A percentile compares a stretch with the other conserved stretches of the same genome.
Evolutionary conservation across 2,329 filamentous ascomycete genomes (phyloP).

Genomic region (Helotiales sp.): DNA sequence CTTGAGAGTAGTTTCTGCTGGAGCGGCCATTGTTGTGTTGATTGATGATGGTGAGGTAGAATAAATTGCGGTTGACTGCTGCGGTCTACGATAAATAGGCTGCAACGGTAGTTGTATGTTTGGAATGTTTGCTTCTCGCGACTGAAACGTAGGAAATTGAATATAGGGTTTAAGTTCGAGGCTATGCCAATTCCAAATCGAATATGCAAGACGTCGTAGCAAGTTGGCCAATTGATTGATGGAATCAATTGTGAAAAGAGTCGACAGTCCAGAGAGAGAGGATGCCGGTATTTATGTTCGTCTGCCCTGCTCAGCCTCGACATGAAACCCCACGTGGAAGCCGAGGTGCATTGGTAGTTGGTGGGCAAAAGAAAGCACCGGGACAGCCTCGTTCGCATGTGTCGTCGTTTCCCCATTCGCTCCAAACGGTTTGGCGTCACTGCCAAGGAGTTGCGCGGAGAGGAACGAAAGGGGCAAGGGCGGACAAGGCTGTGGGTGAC

Average conservation of each 20-base stretch:
- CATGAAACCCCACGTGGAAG: background rate
- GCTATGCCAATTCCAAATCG: background rate
- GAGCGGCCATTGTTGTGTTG: constrained; percentile 55
- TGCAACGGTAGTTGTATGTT: background rate
- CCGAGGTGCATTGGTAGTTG: background rate
- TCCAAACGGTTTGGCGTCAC: background rate
- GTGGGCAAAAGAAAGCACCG: background rate
- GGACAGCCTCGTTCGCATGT: background rate
- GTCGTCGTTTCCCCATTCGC: background rate
- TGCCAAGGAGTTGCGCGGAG: constrained; percentile 7
- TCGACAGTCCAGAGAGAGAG: too few species aligned
- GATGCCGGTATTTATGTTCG: background rate
- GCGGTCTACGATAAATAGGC: background rate
- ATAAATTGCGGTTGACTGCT: background rate
- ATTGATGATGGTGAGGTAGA: background rate
- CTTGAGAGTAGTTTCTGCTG: constrained; percentile 54
- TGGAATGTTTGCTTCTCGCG: background rate
- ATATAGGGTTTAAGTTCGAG: background rate
- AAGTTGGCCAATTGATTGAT: background rate
- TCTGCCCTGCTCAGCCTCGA: background rate
- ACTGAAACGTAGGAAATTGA: background rate
- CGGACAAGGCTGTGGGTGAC: constrained; percentile 17
- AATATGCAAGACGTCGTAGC: background rate
- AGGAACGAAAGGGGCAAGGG: background rate
- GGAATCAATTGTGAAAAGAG: background rate